Evolutionary conservation across 805 yeast genomes (phyloP), one percentile per base, ranked within the genome.

Genomic region (Zygotorulaspora danielsina): DNA sequence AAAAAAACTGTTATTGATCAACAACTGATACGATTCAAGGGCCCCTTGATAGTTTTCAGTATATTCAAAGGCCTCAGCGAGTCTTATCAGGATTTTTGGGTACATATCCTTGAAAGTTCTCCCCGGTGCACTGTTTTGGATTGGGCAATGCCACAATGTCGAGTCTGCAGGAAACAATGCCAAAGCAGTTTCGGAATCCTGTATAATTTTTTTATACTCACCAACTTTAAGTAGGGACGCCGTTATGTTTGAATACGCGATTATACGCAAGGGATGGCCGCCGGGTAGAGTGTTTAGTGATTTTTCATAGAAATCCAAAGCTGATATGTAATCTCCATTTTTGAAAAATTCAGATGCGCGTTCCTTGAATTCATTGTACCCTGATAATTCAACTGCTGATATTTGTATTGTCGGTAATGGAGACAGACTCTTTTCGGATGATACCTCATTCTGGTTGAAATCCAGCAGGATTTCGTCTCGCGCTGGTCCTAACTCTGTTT

Each of bases 51-150:
- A 85, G 49, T 73, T 74, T 53, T 93, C 99, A 38, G 79, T 54
- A 59, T 78, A 78, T 62, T 93, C 99, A 28, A 79, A 69, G 2
- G 90, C 81, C 55, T 93, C 97, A 0, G 96, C 97, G 46, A 77
- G 76, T 44, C 82, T 77, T 2, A 75, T 64, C 34, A 78, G 59
- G 12, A 90, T 68, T 59, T 87, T 89, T 17, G 74, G 61, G 82
- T 88, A 86, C 61, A 93, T 78, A 12, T 77, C 79, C 54, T 75
- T 78, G 37, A 46, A 59, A 1, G 54, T 42, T 33, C 44, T 59
- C 9, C 35, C 22, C 1, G 62, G 61, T 6, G 44, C 40, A 32
- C 55, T 48, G 15, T 51, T 41, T 33, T 53, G 61, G 44, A 83
- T 70, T 1, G 70, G 53, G 51, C 81, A 79, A 5, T 65, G 32